Conservation (phyloP, 805 yeast species). For the Dipodascopsis uninucleata region DNA sequence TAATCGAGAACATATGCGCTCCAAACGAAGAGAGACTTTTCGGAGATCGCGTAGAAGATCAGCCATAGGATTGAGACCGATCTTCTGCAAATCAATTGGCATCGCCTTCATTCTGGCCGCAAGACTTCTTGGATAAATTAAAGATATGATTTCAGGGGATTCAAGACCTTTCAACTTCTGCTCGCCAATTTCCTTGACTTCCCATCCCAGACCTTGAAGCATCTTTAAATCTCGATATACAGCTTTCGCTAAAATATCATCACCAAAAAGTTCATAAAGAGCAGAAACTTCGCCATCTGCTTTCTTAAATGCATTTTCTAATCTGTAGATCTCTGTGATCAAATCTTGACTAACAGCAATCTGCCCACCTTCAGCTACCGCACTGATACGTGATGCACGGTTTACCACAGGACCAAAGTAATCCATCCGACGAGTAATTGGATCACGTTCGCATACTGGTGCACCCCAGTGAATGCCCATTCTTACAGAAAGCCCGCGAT, state of each 20-base stretch:
- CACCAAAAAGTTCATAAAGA: slow-evolving; percentile 23
- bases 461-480: slow-evolving; percentile 99
- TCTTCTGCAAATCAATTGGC: background rate
- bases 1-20: slow-evolving; percentile 20
- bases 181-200: slow-evolving; percentile 70
- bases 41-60: slow-evolving; percentile 8
- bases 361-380: slow-evolving; percentile 98
- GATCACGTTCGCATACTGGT: slow-evolving; percentile 93
- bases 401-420: slow-evolving; percentile 99
- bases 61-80: background rate
- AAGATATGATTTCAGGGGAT: slow-evolving; percentile 80
- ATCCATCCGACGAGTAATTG: slow-evolving; percentile 95
- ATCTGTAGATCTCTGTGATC: slow-evolving; percentile 61
- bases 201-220: slow-evolving; percentile 67
- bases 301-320: slow-evolving; percentile 44
- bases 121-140: slow-evolving; percentile 67
- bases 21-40: slow-evolving; percentile 16
- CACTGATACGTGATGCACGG: slow-evolving; percentile 86
- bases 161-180: slow-evolving; percentile 90
- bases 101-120: slow-evolving; percentile 52
- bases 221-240: slow-evolving; percentile 63
- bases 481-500: slow-evolving; percentile 87
- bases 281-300: slow-evolving; percentile 36
- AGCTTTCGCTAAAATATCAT: slow-evolving; percentile 47
- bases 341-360: slow-evolving; percentile 83